Conservation (phyloP, 192 early-diverging fungal species). For the Funneliformis geosporum region DNA sequence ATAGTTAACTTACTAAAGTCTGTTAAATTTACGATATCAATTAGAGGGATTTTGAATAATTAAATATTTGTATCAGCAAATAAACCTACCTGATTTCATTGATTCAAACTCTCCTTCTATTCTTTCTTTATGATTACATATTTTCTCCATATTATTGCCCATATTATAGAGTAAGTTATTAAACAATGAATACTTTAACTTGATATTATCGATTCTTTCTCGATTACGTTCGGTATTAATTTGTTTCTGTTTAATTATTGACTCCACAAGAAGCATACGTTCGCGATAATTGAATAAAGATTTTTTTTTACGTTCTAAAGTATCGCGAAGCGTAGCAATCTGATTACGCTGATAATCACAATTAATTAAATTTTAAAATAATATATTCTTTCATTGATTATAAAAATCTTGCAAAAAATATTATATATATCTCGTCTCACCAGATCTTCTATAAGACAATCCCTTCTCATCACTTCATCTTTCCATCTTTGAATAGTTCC, state of each 20-base stretch:
- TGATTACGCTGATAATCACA: background rate
- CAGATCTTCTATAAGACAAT: slow-evolving; percentile 1
- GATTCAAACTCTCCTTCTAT: slow-evolving; percentile 11
- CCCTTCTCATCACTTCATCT: background rate
- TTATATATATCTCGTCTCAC: slow-evolving; percentile 2
- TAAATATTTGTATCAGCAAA: background rate
- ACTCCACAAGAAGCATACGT: slow-evolving; percentile 16
- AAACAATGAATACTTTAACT: slow-evolving; percentile 20
- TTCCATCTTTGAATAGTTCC: slow-evolving; percentile 8
- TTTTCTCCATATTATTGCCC: slow-evolving; percentile 2
- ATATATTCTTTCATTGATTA: background rate
- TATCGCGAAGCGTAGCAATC: background rate
- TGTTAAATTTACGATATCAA: background rate
- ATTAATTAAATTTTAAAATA: background rate
- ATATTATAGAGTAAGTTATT: slow-evolving; percentile 12
- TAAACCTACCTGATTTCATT: slow-evolving; percentile 5
- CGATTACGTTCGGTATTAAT: slow-evolving; percentile 1
- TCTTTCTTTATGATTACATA: slow-evolving; percentile 17
- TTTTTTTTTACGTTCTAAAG: background rate
- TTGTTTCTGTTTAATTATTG: slow-evolving; percentile 13
- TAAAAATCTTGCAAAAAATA: background rate
- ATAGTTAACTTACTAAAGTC: slow-evolving; percentile 6
- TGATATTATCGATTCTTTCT: slow-evolving; percentile 16
- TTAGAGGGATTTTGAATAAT: background rate
- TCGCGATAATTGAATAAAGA: slow-evolving; percentile 4